A percentile compares a stretch with the other conserved stretches of the same genome.
These are phyloP conservation scores for Protea cynaroides DNA, from an alignment of 164 flowering plant genomes.

Conservation along the genomic window DNA sequence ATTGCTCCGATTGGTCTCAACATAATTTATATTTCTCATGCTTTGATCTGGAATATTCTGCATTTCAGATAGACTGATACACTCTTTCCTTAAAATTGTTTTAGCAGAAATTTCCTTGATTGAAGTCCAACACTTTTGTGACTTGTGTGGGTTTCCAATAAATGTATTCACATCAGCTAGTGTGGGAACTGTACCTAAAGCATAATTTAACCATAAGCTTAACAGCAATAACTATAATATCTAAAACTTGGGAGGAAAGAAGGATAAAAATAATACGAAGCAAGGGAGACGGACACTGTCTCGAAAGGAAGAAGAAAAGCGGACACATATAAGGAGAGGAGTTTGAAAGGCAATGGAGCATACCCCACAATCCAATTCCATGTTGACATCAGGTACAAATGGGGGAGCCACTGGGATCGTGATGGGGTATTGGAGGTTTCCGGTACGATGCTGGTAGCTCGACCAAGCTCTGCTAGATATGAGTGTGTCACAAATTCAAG, in stretches of 20 bases:
- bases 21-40: slow-evolving; percentile 9
- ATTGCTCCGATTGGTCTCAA: slow-evolving; percentile 12
- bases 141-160: slow-evolving; percentile 22
- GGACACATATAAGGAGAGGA: background rate
- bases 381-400: slow-evolving; percentile 25
- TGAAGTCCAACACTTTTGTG: slow-evolving; percentile 32
- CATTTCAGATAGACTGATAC: slow-evolving; percentile 7
- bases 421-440: slow-evolving; percentile 33
- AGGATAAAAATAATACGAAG: background rate
- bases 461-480: slow-evolving; percentile 36
- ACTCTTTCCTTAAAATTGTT: slow-evolving; percentile 23
- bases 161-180: slow-evolving; percentile 50
- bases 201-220: slow-evolving; percentile 15
- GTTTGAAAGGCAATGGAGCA: slow-evolving; percentile 10
- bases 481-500: background rate
- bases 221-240: background rate
- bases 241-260: background rate
- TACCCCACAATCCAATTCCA: slow-evolving; percentile 63
- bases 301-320: background rate
- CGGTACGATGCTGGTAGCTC: slow-evolving; percentile 48
- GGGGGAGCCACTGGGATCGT: slow-evolving; percentile 41
- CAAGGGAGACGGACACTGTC: background rate
- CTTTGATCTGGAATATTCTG: slow-evolving; percentile 11
- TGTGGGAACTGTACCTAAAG: slow-evolving; percentile 58
- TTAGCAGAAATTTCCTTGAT: slow-evolving; percentile 39